Percentiles rank a stretch among this genome's conserved stretches.
Conservation (phyloP, 805 yeast species). For the Cyberlindnera mrakii region DNA sequence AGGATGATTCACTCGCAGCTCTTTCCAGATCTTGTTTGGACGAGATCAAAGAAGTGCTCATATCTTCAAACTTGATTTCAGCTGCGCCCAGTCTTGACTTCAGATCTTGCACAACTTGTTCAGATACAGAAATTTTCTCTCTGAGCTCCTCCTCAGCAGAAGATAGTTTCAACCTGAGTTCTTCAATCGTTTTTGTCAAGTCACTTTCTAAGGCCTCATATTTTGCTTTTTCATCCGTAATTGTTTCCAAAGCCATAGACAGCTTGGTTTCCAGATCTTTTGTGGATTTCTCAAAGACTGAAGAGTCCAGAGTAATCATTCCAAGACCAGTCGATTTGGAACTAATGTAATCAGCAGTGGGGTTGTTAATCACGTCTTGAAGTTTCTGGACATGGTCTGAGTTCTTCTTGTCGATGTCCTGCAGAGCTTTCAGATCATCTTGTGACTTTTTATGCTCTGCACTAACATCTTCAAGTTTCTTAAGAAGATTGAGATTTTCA, state of each 20-base stretch:
- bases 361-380: slow-evolving; percentile 17
- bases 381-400: slow-evolving; percentile 4
- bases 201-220: not conserved
- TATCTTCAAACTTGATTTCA: slow-evolving; percentile 3
- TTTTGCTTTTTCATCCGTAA: not conserved
- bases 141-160: slow-evolving; percentile 2
- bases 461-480: not conserved
- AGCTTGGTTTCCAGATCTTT: not conserved
- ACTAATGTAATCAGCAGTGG: slow-evolving; percentile 26
- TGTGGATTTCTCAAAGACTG: slow-evolving; percentile 5
- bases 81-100: slow-evolving; percentile 2
- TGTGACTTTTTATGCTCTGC: not conserved
- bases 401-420: not conserved
- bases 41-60: not conserved
- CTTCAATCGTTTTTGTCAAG: not conserved
- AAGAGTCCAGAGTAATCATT: slow-evolving; percentile 10
- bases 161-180: slow-evolving; percentile 1
- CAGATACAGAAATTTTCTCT: slow-evolving; percentile 8
- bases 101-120: slow-evolving; percentile 14
- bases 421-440: not conserved
- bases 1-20: not conserved
- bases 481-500: not conserved
- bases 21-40: slow-evolving; percentile 3
- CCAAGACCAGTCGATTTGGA: slow-evolving; percentile 24
- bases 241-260: not conserved